phyloP scores from a whole-genome alignment of 1,284 basidiomycete species.

The Naganishia liquefaciens region DNA sequence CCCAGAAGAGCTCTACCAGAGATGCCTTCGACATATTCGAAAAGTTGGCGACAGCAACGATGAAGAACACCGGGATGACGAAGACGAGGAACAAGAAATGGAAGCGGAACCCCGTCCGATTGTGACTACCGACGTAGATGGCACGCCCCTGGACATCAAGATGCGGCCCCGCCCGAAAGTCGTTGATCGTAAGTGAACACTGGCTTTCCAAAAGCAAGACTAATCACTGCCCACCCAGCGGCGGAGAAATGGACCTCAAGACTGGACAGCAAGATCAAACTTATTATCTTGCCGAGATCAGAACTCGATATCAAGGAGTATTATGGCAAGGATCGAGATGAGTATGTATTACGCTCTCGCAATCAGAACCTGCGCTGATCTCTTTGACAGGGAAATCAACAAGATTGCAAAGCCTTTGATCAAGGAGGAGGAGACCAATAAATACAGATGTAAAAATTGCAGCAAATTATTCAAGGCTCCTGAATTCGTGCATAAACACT shows the following conservation, averaged over 20 bases:
- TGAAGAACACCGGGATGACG: conserved; percentile 24
- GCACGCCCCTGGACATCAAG: conserved; percentile 17
- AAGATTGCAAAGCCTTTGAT: conserved; percentile 74
- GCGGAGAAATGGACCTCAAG: conserved; percentile 34
- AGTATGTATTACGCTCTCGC: conserved; percentile 61
- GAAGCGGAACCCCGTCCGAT: conserved; percentile 11
- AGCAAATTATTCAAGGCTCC: conserved; percentile 93
- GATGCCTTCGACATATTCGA: conserved; percentile 86
- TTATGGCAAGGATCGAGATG: conserved; percentile 82
- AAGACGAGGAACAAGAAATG: conserved; percentile 22
- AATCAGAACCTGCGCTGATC: neutral
- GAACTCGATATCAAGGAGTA: conserved; percentile 80
- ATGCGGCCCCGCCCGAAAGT: conserved; percentile 19
- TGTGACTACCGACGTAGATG: conserved; percentile 20
- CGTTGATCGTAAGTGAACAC: conserved; percentile 18
- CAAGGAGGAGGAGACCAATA: conserved; percentile 92
- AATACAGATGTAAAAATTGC: conserved; percentile 91
- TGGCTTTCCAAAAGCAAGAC: neutral
- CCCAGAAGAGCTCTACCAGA: conserved; percentile 87
- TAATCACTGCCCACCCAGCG: neutral
- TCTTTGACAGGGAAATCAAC: conserved; percentile 66
- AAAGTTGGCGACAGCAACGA: conserved; percentile 58
- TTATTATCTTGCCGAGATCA: conserved; percentile 53
- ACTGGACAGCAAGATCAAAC: conserved; percentile 35
- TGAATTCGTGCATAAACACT: conserved; percentile 92